These are phyloP conservation scores for Ambrosiella beaveri DNA, from an alignment of 2,329 filamentous ascomycete genomes.

Conservation along the genomic window DNA sequence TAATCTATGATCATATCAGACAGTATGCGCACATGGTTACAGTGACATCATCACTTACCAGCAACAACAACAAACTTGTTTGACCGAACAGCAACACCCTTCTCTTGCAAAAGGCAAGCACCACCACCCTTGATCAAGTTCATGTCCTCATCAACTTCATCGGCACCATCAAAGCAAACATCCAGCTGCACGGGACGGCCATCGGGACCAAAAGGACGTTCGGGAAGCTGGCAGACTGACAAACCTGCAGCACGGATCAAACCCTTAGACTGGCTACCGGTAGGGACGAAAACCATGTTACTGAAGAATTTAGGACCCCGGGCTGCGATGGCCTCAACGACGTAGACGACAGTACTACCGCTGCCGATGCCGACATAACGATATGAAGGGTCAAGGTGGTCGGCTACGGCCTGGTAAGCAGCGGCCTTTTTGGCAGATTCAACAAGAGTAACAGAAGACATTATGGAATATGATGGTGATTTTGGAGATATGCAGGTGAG, in stretches of 20 bases:
- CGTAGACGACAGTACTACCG: conserved; percentile 67
- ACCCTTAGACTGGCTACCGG: conserved; percentile 76
- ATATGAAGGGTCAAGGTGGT: conserved; percentile 48
- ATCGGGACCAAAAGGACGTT: conserved; percentile 41
- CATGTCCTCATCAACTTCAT: conserved; percentile 85
- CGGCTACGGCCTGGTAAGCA: conserved; percentile 54
- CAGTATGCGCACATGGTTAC: neutral
- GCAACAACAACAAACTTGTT: conserved; percentile 79
- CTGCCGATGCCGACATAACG: conserved; percentile 63
- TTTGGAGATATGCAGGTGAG: neutral
- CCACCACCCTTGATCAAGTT: conserved; percentile 98
- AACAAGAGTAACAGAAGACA: conserved; percentile 30
- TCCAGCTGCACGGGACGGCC: conserved; percentile 44
- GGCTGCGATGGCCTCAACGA: conserved; percentile 61
- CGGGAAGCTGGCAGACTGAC: conserved; percentile 59
- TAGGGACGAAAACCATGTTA: conserved; percentile 73
- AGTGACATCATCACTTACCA: conserved; percentile 30
- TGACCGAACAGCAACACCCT: conserved; percentile 72
- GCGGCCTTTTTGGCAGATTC: conserved; percentile 62
- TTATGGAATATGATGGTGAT: conserved; percentile 13
- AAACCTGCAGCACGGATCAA: conserved; percentile 69
- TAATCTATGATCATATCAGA: conserved; percentile 42
- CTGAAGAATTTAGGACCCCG: conserved; percentile 36
- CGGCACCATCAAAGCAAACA: conserved; percentile 88
- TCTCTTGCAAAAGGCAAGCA: conserved; percentile 95